phyloP scores from a whole-genome alignment of 768 basidiomycete species.

The Suillus variegatus region DNA sequence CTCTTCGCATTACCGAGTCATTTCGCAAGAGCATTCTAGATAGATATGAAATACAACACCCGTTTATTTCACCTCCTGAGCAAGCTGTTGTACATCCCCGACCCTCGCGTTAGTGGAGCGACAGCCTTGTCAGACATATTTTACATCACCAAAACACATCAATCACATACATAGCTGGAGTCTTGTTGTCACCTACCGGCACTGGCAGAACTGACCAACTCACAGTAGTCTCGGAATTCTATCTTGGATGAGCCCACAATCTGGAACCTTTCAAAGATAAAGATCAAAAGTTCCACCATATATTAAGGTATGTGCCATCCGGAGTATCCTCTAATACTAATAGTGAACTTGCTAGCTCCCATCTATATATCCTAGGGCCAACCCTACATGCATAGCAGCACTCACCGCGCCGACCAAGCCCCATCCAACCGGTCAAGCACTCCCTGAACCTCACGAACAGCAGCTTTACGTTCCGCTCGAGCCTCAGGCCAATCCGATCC shows the following conservation, averaged over 20 bases:
- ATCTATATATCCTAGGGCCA: background rate
- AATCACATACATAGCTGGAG: too few relatives aligned
- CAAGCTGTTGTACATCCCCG: background rate
- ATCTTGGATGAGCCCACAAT: background rate
- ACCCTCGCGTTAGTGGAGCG: too few relatives aligned
- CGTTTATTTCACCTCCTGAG: background rate
- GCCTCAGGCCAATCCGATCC: slow-evolving; percentile 79
- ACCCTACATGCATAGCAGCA: background rate
- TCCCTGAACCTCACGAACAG: slow-evolving; percentile 82
- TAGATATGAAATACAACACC: background rate
- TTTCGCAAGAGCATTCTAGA: background rate
- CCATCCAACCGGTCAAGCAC: slow-evolving; percentile 80
- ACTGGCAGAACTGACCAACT: too few relatives aligned
- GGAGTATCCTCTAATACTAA: slow-evolving; percentile 2
- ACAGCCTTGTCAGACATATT: too few relatives aligned
- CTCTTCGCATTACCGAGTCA: background rate
- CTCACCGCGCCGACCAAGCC: slow-evolving; percentile 50
- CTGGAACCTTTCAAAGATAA: background rate
- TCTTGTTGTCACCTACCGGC: too few relatives aligned
- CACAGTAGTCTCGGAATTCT: too few relatives aligned
- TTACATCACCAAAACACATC: too few relatives aligned
- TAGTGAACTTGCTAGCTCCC: background rate
- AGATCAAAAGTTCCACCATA: background rate
- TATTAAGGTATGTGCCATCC: slow-evolving; percentile 1
- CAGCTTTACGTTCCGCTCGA: slow-evolving; percentile 78